These are phyloP conservation scores for Withania somnifera DNA, from an alignment of 305 asterid species.

Conservation along the genomic window DNA sequence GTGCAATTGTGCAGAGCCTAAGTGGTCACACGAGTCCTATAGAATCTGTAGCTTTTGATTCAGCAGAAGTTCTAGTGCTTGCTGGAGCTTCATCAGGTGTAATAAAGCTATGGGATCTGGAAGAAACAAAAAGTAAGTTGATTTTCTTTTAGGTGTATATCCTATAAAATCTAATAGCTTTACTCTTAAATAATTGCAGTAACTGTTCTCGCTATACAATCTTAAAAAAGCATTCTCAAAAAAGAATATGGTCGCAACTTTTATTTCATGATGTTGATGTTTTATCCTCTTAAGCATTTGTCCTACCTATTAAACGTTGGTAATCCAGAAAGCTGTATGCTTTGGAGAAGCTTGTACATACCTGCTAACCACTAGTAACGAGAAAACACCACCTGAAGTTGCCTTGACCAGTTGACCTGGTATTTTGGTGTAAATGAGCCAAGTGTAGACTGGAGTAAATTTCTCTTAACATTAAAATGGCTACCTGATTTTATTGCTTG, in stretches of 20 bases:
- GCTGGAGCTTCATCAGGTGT: conserved; percentile 99
- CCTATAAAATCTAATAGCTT: not conserved
- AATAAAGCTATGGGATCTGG: conserved; percentile 95
- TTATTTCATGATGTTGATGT: not conserved
- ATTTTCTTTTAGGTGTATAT: conserved; percentile 2
- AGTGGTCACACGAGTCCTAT: conserved; percentile 89
- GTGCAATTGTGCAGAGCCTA: conserved; percentile 52
- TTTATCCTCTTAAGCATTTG: not conserved
- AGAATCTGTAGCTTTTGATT: conserved; percentile 90
- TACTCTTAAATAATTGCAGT: not conserved
- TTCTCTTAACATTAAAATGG: not conserved
- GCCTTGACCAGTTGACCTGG: not conserved
- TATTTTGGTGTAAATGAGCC: not conserved
- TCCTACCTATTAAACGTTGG: not conserved
- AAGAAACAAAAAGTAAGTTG: conserved; percentile 82
- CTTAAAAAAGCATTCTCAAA: not conserved
- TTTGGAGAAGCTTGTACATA: too few species aligned
- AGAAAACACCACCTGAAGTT: not conserved
- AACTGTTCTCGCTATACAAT: not conserved
- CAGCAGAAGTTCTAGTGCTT: conserved; percentile 73
- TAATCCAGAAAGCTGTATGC: too few species aligned
- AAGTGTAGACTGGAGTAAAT: not conserved
- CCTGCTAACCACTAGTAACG: not conserved
- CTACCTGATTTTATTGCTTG: not conserved
- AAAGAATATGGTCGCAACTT: not conserved